Evolutionary conservation across 495 filamentous ascomycete species (phyloP), one percentile per base, ranked within the genome.

Genomic region (Xylaria palmicola): DNA sequence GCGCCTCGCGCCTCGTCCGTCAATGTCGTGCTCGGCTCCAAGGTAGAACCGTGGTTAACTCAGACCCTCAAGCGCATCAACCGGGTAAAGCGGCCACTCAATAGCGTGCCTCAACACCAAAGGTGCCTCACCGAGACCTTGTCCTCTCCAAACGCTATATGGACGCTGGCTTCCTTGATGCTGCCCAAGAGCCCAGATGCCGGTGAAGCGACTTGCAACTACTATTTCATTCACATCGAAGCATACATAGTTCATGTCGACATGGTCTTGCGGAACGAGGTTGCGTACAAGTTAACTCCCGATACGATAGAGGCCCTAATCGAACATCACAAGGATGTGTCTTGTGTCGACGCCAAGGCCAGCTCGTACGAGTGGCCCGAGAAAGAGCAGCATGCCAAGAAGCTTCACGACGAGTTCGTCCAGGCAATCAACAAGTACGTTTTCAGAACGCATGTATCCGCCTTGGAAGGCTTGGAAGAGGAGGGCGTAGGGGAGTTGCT

Each of bases 241-340:
- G 95, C 94, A 49, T 99, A 99, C 76, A 91, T 98, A 65, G 94
- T 99, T 60, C 95, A 98, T 76, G 92, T 99, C 75, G 94, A 99
- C 79, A 94, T 99, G 90, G 94, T 99, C 47, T 88, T 94, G 58
- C 87, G 92, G 74, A 96, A 96, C 71, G 94, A 99, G 76, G 92
- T 99, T 60, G 95, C 93, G 57, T 98, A 92, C 85, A 99, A 99
- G 81, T 83, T 99, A 66, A 97, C 93, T n/a, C 88, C 89, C 40
- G 94, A 98, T 74, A 91, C 94, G 44, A 99, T 99, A 80, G 92
- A 97, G 68, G 75, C 91, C 27, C 85, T 99, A 65, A 89, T 96
- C 70, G 92, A 97, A 71, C 97, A 93, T 75, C 95, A 99, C 83
- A 93, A 95, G 81, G 93, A 98, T 53, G 84, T 99, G 64, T 93